A percentile compares a stretch with the other conserved stretches of the same genome.
phyloP scores from a whole-genome alignment of 306 rosid species.

The Styphnolobium japonicum region DNA sequence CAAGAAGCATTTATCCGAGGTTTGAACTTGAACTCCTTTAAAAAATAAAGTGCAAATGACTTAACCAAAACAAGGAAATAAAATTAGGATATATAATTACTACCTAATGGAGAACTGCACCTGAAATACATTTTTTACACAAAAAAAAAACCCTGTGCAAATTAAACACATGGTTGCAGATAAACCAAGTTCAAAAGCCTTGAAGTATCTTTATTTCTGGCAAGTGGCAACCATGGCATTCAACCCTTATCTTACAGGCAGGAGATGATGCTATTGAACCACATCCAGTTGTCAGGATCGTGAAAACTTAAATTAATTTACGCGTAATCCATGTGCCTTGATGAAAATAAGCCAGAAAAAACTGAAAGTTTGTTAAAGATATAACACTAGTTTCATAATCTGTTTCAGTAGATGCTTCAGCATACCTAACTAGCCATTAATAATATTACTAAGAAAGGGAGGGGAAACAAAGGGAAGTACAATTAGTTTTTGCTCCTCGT shows the following conservation, averaged over 20 bases:
- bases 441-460: not conserved
- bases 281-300: not conserved
- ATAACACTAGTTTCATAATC: not conserved
- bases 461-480: not conserved
- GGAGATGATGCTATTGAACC: slow-evolving; percentile 8
- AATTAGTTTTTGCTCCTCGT: not conserved
- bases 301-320: not conserved
- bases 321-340: slow-evolving; percentile 12
- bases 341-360: not conserved
- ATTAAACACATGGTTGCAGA: not conserved
- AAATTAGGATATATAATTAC: not conserved
- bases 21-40: not conserved
- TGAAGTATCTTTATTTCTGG: not conserved
- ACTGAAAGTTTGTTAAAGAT: not conserved
- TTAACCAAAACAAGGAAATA: not conserved
- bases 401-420: not conserved
- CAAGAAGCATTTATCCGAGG: too few relatives aligned
- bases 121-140: not conserved
- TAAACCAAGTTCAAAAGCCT: not conserved
- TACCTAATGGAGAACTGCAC: not conserved
- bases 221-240: not conserved
- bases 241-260: not conserved
- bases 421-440: slow-evolving; percentile 10
- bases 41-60: not conserved
- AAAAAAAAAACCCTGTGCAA: not conserved